Conservation (phyloP, 148 eudicot genomes). For the Vaccinium darrowii region DNA sequence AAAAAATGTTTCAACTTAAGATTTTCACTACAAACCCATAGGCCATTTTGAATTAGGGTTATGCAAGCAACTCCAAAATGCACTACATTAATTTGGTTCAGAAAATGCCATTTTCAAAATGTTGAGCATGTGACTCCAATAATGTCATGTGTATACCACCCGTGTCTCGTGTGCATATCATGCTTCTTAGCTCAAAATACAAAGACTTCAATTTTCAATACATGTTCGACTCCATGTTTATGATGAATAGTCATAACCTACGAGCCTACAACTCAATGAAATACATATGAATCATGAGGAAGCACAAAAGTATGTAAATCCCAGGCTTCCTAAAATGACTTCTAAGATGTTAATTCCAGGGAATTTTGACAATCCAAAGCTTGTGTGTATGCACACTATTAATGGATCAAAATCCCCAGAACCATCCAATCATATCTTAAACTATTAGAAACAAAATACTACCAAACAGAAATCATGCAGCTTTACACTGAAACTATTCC, state of each 20-base stretch:
- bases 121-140: background rate
- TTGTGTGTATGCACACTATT: background rate
- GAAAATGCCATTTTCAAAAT: background rate
- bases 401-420: background rate
- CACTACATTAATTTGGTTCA: background rate
- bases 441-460: background rate
- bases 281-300: background rate
- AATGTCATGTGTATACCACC: background rate
- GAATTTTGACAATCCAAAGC: background rate
- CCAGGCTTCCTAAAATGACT: background rate
- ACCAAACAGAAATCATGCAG: background rate
- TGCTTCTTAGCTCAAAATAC: background rate
- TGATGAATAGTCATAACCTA: background rate
- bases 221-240: background rate
- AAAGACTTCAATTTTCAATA: background rate
- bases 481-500: background rate
- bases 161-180: background rate
- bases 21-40: background rate
- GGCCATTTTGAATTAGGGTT: background rate
- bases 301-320: slow-evolving; percentile 3
- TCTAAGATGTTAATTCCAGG: background rate
- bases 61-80: background rate
- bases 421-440: background rate
- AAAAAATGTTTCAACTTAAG: slow-evolving; percentile 1
- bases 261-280: background rate